Percentiles rank a stretch among this genome's conserved stretches.
Conservation (phyloP, 768 basidiomycete species). For the Macrocybe gigantea region DNA sequence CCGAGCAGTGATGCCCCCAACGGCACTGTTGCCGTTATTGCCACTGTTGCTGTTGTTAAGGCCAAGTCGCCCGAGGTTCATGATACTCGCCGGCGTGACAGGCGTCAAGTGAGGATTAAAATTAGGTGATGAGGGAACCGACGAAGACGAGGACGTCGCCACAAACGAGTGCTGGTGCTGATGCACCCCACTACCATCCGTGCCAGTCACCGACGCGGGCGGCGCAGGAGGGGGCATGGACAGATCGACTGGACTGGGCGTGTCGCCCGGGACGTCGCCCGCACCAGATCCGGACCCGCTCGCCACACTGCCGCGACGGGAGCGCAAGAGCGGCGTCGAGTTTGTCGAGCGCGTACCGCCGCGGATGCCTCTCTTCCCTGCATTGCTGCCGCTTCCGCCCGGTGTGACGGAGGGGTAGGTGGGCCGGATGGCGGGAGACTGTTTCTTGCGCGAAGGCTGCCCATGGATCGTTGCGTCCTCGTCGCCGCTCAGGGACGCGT, state of each 20-base stretch:
- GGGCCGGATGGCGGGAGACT: conserved; percentile 42
- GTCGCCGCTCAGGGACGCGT: conserved; percentile 51
- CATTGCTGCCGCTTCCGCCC: neutral
- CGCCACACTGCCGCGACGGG: conserved; percentile 36
- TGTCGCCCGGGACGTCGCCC: conserved; percentile 41
- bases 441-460: conserved; percentile 46
- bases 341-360: conserved; percentile 47
- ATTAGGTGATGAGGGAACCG: conserved; percentile 11
- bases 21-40: no score
- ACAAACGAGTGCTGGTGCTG: conserved; percentile 7
- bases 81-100: conserved; percentile 87
- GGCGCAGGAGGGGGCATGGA: conserved; percentile 84
- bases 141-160: conserved; percentile 4
- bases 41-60: conserved; percentile 27
- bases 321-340: conserved; percentile 53
- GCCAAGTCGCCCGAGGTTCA: conserved; percentile 75
- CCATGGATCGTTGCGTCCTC: conserved; percentile 25
- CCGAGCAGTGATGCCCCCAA: no score
- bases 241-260: conserved; percentile 84
- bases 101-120: conserved; percentile 45
- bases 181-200: no score
- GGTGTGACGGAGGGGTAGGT: conserved; percentile 13
- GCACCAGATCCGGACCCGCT: no score
- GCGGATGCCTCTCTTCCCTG: conserved; percentile 14
- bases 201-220: conserved; percentile 14